A percentile compares a stretch with the other conserved stretches of the same genome.
These are phyloP conservation scores for Actinomucor elegans DNA, from an alignment of 371 early-diverging fungal genomes.

Conservation along the genomic window DNA sequence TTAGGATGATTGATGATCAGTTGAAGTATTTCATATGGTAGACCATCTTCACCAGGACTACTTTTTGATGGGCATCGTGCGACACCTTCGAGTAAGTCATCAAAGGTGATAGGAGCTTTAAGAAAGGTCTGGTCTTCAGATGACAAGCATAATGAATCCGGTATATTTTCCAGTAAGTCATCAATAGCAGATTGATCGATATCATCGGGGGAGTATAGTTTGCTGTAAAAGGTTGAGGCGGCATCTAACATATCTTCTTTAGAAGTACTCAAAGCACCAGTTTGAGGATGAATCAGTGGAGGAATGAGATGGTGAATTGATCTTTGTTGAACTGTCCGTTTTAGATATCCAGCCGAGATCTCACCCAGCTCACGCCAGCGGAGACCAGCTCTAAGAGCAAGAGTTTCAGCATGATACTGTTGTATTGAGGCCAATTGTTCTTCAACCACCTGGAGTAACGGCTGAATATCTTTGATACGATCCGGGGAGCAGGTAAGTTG, in stretches of 20 bases:
- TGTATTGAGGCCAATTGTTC: background rate
- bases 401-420: background rate
- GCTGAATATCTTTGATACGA: background rate
- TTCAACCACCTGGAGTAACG: background rate
- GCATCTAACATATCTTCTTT: conserved; percentile 5
- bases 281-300: background rate
- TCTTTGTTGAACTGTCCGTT: background rate
- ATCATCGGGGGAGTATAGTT: conserved; percentile 2
- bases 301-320: background rate
- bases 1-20: background rate
- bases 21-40: conserved; percentile 25
- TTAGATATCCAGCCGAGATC: conserved; percentile 6
- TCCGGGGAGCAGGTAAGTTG: too few species aligned
- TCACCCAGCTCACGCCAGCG: conserved; percentile 11
- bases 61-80: background rate
- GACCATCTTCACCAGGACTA: conserved; percentile 26
- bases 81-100: background rate
- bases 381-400: background rate
- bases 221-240: conserved; percentile 2
- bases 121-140: background rate
- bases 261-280: background rate
- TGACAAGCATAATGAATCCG: background rate
- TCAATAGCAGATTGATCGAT: background rate
- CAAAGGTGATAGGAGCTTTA: background rate
- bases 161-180: background rate